Evolutionary conservation across 2,329 filamentous ascomycete species (phyloP), one percentile per base, ranked within the genome.

Genomic region (Fusarium luffae): DNA sequence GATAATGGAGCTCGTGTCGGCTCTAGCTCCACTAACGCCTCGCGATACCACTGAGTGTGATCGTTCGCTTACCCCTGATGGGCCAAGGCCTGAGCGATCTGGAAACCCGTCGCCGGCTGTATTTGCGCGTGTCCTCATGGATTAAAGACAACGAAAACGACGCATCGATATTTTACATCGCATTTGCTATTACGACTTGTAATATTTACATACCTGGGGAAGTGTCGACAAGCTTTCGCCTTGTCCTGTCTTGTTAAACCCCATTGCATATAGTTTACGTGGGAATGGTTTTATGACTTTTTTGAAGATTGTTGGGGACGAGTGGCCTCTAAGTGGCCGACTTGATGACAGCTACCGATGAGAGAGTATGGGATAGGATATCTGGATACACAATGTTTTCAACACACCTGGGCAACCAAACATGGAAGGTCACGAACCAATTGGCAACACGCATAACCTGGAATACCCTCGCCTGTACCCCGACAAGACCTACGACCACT

Each of bases 1-100:
- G 82, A 83, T 55, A 82, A 79, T 49, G 81, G 79, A 42, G 78
- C 80, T 21, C 81, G 81, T 37, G 77, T 80, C 19, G 78, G 76
- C 30, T 75, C 78, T 41, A 77, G 75, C 65, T 77, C 79, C 30
- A 77, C 77, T 34, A 77, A 74, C 52, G 73, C 76, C 25, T 77
- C 79, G 63, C 75, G 80, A 71, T 80, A 81, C 68, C 79, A 81
- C 73, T 81, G 75, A 77, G 30, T 7, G 55, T 59, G 58, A 67
- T 63, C 5, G 16, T 23, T 27, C n/a, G 40, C 16, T 37, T 28
- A 40, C 49, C 58, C 41, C 34, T 64, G 54, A 51, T 7, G 25
- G 40, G 67, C 37, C 54, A 68, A 58, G 47, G 42, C 40, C 54
- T 40, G 32, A 55, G 48, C 47, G 54, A 46, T 54, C 54, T 64